phyloP scores from a whole-genome alignment of 805 yeast genomes.

The Metschnikowia matae region DNA sequence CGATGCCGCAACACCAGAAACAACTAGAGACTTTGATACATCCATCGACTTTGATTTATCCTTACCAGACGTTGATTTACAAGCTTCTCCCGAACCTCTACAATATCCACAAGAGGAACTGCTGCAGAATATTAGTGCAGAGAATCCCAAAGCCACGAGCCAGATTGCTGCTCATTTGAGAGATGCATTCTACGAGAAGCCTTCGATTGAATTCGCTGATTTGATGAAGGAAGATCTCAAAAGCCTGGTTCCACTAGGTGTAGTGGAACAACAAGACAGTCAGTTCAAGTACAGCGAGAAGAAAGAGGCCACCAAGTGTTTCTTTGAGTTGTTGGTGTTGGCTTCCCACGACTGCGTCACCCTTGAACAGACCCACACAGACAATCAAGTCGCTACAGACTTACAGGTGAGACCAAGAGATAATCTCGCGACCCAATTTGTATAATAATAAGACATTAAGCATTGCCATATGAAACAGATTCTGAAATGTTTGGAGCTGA shows the following conservation, averaged over 20 bases:
- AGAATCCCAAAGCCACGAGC: constrained; percentile 45
- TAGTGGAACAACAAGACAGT: constrained; percentile 11
- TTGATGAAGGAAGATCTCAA: constrained; percentile 36
- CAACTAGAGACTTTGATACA: constrained; percentile 13
- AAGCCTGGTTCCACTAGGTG: constrained; percentile 21
- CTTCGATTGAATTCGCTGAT: constrained; percentile 30
- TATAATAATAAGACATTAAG: constrained; percentile 2
- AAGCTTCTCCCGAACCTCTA: constrained; percentile 7
- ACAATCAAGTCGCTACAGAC: constrained; percentile 48
- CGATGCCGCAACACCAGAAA: constrained; percentile 2
- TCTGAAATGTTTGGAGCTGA: neutral
- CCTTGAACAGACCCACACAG: constrained; percentile 48
- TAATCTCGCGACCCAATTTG: constrained; percentile 26
- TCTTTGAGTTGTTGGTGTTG: constrained; percentile 77
- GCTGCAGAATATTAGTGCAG: constrained; percentile 21
- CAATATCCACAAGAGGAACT: constrained; percentile 12
- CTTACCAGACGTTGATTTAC: constrained; percentile 24
- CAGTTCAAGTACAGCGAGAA: constrained; percentile 33
- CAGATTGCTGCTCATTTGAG: constrained; percentile 50
- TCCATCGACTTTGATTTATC: constrained; percentile 26
- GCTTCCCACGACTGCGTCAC: constrained; percentile 72
- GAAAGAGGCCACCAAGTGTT: constrained; percentile 64
- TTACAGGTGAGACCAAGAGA: constrained; percentile 50
- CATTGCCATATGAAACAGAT: neutral
- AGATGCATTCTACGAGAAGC: constrained; percentile 23